These are phyloP conservation scores for Aspergillus sp. DNA, from an alignment of 2,329 filamentous ascomycete species.

Conservation along the genomic window DNA sequence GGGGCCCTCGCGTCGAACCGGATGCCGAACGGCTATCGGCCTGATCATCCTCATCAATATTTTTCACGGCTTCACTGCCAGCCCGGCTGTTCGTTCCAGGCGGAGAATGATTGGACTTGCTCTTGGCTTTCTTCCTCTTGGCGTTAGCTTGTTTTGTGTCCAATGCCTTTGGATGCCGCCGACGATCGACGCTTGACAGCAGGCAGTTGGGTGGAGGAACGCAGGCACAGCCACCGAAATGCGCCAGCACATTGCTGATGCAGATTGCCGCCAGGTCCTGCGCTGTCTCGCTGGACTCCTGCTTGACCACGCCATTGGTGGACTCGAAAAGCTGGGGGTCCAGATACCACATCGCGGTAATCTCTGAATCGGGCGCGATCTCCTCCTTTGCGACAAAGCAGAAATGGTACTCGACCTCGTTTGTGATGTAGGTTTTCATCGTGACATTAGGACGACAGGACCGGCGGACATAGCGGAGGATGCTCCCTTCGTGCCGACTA, in stretches of 20 bases:
- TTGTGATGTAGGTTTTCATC: constrained; percentile 81
- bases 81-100: constrained; percentile 59
- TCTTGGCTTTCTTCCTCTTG: constrained; percentile 50
- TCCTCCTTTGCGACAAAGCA: constrained; percentile 83
- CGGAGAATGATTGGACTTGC: constrained; percentile 52
- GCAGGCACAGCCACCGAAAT: constrained; percentile 52
- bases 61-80: constrained; percentile 56
- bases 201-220: constrained; percentile 37
- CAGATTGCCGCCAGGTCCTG: constrained; percentile 44
- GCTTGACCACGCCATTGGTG: constrained; percentile 40
- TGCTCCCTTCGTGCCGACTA: constrained; percentile 80
- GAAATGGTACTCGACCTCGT: constrained; percentile 79
- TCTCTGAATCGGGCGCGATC: constrained; percentile 59
- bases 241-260: constrained; percentile 48
- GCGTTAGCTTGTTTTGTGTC: constrained; percentile 44
- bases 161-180: constrained; percentile 32
- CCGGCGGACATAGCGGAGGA: constrained; percentile 82
- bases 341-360: constrained; percentile 51
- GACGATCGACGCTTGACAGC: constrained; percentile 45
- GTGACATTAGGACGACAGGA: constrained; percentile 90
- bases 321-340: constrained; percentile 40
- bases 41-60: constrained; percentile 55
- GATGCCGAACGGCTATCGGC: constrained; percentile 58
- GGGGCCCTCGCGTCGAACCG: constrained; percentile 55
- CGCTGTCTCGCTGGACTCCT: constrained; percentile 39